Evolutionary conservation across 148 eudicot species (phyloP).

Genomic region (Bassia scoparia): DNA sequence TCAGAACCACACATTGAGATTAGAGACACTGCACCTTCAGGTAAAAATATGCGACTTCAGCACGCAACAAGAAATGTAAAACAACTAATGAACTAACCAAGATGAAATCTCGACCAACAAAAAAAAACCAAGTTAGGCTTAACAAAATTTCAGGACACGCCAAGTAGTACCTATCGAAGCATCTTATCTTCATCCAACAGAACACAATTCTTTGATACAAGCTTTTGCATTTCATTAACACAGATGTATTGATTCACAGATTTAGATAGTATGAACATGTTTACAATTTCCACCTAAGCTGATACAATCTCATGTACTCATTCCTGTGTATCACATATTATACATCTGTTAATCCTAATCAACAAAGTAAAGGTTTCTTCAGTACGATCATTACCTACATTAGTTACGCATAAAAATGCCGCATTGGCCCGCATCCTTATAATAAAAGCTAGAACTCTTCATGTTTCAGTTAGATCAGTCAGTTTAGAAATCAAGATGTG

Average conservation of each 20-base stretch:
- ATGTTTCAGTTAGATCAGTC: conserved; percentile 12
- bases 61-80: neutral
- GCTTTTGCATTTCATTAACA: conserved; percentile 24
- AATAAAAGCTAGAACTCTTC: conserved; percentile 9
- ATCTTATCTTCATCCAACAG: neutral
- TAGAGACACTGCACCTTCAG: too few species aligned
- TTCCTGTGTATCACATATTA: conserved; percentile 24
- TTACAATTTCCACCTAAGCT: conserved; percentile 24
- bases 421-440: conserved; percentile 1
- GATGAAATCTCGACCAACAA: neutral
- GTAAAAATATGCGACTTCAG: too few species aligned
- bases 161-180: neutral
- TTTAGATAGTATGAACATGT: conserved; percentile 1
- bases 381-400: too few species aligned
- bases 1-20: too few species aligned
- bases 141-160: conserved; percentile 7
- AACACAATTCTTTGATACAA: conserved; percentile 6
- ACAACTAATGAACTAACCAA: conserved; percentile 4
- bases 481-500: neutral
- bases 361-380: conserved; percentile 18
- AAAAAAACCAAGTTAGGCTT: neutral
- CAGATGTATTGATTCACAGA: conserved; percentile 9
- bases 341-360: conserved; percentile 24
- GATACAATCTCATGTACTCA: conserved; percentile 20
- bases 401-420: conserved; percentile 6